A percentile compares a stretch with the other conserved stretches of the same genome.
These are phyloP conservation scores for Calonectria hawksworthii DNA, from an alignment of 2,329 filamentous ascomycete species.

Conservation along the genomic window DNA sequence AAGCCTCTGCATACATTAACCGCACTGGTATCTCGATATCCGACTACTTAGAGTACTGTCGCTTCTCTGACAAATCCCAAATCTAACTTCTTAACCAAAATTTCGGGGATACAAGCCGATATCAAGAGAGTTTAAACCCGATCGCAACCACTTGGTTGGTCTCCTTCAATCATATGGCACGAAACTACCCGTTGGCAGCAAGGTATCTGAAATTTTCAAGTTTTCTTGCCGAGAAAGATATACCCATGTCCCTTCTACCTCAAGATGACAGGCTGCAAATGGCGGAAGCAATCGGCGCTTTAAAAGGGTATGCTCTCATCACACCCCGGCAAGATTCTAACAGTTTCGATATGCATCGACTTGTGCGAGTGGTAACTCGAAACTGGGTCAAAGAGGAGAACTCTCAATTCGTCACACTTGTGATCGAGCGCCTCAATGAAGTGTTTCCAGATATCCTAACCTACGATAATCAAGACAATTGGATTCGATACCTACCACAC, in stretches of 20 bases:
- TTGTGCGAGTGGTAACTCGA: conserved; percentile 47
- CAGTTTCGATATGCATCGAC: conserved; percentile 47
- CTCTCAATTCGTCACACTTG: conserved; percentile 7
- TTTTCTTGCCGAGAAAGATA: conserved; percentile 47
- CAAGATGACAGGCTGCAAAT: conserved; percentile 30
- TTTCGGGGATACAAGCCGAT: conserved; percentile 48
- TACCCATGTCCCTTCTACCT: conserved; percentile 43
- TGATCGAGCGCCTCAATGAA: conserved; percentile 25
- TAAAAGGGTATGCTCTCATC: conserved; percentile 52
- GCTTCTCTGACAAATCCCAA: conserved; percentile 35
- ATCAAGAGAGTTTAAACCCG: conserved; percentile 43
- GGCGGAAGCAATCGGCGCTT: conserved; percentile 42
- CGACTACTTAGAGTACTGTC: conserved; percentile 44
- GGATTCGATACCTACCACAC: conserved; percentile 45
- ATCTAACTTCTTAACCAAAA: conserved; percentile 45
- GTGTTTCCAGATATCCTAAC: conserved; percentile 26
- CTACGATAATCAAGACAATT: conserved; percentile 35
- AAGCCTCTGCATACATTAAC: conserved; percentile 54
- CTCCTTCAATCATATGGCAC: conserved; percentile 49
- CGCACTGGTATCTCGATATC: conserved; percentile 38
- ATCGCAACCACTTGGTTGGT: conserved; percentile 52
- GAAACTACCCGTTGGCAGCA: conserved; percentile 42
- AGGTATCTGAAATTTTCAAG: conserved; percentile 49
- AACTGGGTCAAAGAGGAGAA: conserved; percentile 44
- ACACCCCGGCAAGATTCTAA: conserved; percentile 28